These are phyloP conservation scores for Blastobotrys parvus DNA, from an alignment of 805 yeast species.

Conservation along the genomic window DNA sequence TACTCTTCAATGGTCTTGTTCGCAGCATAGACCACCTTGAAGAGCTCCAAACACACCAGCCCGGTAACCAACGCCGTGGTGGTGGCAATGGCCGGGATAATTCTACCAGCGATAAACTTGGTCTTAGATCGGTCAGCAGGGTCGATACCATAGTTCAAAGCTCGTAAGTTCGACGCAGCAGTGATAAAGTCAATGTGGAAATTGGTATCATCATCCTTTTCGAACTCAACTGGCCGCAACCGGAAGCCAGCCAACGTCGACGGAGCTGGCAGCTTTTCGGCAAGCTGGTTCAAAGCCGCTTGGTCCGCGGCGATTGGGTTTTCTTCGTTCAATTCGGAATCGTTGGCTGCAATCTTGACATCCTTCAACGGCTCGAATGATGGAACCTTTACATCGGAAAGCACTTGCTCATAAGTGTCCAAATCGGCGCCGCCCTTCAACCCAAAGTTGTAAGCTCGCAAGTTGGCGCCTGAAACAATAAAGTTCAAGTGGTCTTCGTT, in stretches of 20 bases:
- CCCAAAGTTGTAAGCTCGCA: conserved; percentile 86
- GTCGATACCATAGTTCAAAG: conserved; percentile 81
- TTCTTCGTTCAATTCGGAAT: conserved; percentile 74
- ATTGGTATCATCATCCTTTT: conserved; percentile 94
- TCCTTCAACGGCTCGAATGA: conserved; percentile 71
- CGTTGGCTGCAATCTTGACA: conserved; percentile 75
- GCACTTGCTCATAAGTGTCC: conserved; percentile 43
- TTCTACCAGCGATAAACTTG: conserved; percentile 95
- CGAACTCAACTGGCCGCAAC: conserved; percentile 85
- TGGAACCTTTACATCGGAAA: conserved; percentile 42
- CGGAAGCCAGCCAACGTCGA: conserved; percentile 83
- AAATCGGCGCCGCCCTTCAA: conserved; percentile 62
- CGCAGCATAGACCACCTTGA: conserved; percentile 76
- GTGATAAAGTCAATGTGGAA: conserved; percentile 94
- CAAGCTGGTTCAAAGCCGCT: conserved; percentile 58
- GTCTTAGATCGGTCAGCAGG: conserved; percentile 85
- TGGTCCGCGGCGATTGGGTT: conserved; percentile 39
- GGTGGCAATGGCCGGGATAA: conserved; percentile 98
- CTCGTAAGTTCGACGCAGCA: conserved; percentile 95
- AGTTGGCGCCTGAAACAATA: conserved; percentile 80
- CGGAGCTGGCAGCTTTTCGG: conserved; percentile 80
- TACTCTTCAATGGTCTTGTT: conserved; percentile 65
- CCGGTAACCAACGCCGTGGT: conserved; percentile 98
- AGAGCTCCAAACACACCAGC: conserved; percentile 80
- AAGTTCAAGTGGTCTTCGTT: conserved; percentile 76